Conservation (phyloP, 1,284 basidiomycete genomes). For the Trichosporon sp. region DNA sequence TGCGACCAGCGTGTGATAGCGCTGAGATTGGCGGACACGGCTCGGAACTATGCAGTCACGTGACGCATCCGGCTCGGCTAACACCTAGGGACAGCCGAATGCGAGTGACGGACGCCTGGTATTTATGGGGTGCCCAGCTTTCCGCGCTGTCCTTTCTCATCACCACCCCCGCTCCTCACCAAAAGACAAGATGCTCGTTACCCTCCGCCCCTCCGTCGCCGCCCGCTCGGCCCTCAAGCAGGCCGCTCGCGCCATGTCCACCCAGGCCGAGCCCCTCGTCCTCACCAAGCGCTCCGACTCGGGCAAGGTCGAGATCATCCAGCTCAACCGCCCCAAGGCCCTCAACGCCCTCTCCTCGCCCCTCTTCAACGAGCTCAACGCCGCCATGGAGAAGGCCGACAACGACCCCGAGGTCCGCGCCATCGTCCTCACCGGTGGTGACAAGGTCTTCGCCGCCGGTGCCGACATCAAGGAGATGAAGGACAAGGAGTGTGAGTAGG, state of each 20-base stretch:
- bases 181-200: constrained; percentile 14
- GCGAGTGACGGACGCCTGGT: neutral
- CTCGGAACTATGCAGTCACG: neutral
- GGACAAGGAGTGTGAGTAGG: constrained; percentile 67
- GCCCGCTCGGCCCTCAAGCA: constrained; percentile 16
- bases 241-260: constrained; percentile 36
- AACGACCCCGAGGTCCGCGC: constrained; percentile 68
- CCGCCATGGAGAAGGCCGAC: constrained; percentile 68
- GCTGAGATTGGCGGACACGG: neutral
- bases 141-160: neutral
- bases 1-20: neutral
- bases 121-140: neutral
- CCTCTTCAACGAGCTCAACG: constrained; percentile 71
- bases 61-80: neutral
- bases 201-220: constrained; percentile 22
- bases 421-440: constrained; percentile 88
- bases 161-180: neutral
- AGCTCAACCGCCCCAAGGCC: constrained; percentile 92
- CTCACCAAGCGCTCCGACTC: constrained; percentile 36
- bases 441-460: constrained; percentile 81
- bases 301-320: constrained; percentile 73
- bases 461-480: constrained; percentile 62
- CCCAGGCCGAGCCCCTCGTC: constrained; percentile 42
- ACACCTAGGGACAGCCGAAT: neutral
- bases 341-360: constrained; percentile 85